Base-by-base conservation (phyloP, 2,329 filamentous ascomycete species). In the Botrytis tulipae region DNA sequence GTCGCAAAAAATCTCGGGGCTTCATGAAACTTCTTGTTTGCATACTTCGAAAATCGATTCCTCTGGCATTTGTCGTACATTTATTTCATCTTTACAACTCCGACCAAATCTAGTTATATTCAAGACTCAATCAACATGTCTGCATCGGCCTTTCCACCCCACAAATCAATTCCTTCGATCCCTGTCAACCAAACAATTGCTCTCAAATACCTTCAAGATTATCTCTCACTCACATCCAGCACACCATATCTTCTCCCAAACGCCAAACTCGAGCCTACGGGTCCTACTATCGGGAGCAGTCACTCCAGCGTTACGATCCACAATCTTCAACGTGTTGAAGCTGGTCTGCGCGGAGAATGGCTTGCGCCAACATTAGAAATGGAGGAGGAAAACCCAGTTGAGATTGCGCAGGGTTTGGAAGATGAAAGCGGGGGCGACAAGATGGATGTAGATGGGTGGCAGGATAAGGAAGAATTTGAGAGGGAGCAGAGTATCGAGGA, bases 321-420 rank as follows among this genome's bases (percentile, higher is more conserved):
- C 78, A 86, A 88, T 77, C 79, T 89, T 63, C 82, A 84, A 54
- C 83, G 87, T 66, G 84, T 89, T 14, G 85, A 86, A 75, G 84
- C 84, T 9, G 87, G 87, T 0, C 76, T 89, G 74, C 79, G 82
- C 32, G 87, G 87, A 35, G 86, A 88, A 80, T 83, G 82, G 75
- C 78, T 88, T 40, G 84, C 79, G 72, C 79, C 83, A 14, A 81
- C 79, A 46, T 79, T 84, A 16, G 84, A 86, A 74, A 75, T 81
- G 10, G 82, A 81, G 32, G 78, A 79, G 37, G 73, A 57, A 22
- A 71, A 78, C 9, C 63, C 61, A 22, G 76, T 75, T 3, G 59
- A 65, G 4, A 74, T 75, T n/a, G 81, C 79, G 12, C 74, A 78
- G 20, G 80, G 78, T 5, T 78, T 78, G 46, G 75, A 74, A 65